Conservation (phyloP, 2,329 filamentous ascomycete species). For the Pseudogymnoascus sp. region DNA sequence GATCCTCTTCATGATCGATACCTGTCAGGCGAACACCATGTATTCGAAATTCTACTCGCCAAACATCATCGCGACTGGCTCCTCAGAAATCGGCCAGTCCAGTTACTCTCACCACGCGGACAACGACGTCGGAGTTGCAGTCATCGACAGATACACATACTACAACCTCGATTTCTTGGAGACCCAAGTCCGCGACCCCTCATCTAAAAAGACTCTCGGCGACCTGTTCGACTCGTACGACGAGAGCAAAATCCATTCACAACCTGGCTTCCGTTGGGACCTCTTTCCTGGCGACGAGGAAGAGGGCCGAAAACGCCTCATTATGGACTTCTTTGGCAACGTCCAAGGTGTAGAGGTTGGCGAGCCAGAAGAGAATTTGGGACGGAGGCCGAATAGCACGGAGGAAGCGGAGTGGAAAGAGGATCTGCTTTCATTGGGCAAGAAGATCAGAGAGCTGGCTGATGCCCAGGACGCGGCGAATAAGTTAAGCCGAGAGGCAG, state of each 20-base stretch:
- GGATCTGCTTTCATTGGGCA: slow-evolving; percentile 69
- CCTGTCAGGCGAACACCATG: slow-evolving; percentile 98
- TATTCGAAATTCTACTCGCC: slow-evolving; percentile 97
- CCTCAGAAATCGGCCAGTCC: slow-evolving; percentile 88
- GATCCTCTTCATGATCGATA: slow-evolving; percentile 99
- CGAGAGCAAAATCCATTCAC: slow-evolving; percentile 85
- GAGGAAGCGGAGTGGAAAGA: slow-evolving; percentile 54
- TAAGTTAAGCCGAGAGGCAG: slow-evolving; percentile 26
- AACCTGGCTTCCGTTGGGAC: slow-evolving; percentile 88
- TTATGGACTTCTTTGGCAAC: slow-evolving; percentile 98
- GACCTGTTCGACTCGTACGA: slow-evolving; percentile 96
- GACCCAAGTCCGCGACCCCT: slow-evolving; percentile 75
- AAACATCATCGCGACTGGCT: slow-evolving; percentile 97
- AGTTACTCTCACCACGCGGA: slow-evolving; percentile 97
- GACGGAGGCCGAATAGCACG: slow-evolving; percentile 28
- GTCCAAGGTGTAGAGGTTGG: slow-evolving; percentile 95
- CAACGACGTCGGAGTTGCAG: slow-evolving; percentile 93
- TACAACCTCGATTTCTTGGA: slow-evolving; percentile 97
- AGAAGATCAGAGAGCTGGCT: slow-evolving; percentile 49
- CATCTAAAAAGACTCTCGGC: slow-evolving; percentile 80
- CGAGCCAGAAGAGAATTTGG: slow-evolving; percentile 16
- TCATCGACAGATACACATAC: slow-evolving; percentile 98
- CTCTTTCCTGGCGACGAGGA: slow-evolving; percentile 80
- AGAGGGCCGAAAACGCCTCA: slow-evolving; percentile 65
- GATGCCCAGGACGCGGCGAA: slow-evolving; percentile 34